Percentiles rank a stretch among this genome's conserved stretches.
phyloP scores from a whole-genome alignment of 768 basidiomycete species.

The Xerocomus potaroensis region DNA sequence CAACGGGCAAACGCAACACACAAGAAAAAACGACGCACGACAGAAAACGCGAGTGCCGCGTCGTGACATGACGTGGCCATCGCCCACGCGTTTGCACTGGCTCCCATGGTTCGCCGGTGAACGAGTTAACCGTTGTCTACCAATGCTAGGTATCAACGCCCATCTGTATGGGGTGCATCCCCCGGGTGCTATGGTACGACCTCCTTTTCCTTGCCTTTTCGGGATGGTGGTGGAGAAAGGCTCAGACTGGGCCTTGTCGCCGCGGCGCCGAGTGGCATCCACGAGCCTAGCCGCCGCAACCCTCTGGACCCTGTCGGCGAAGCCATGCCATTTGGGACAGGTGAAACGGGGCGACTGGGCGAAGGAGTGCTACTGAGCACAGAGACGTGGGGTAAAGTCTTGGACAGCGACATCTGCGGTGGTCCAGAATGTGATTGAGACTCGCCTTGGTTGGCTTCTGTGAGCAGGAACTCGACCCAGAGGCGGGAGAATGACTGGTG shows the following conservation, averaged over 20 bases:
- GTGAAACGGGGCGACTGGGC: slow-evolving; percentile 15
- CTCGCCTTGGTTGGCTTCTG: slow-evolving; percentile 62
- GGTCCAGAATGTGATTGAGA: slow-evolving; percentile 14
- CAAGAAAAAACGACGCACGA: slow-evolving; percentile 6
- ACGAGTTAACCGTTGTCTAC: background rate
- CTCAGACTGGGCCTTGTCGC: slow-evolving; percentile 39
- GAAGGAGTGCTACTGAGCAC: slow-evolving; percentile 36
- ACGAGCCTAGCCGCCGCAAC: slow-evolving; percentile 36
- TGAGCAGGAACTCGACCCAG: slow-evolving; percentile 97
- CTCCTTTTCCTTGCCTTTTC: slow-evolving; percentile 48
- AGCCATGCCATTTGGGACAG: slow-evolving; percentile 1
- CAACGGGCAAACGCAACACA: slow-evolving; percentile 4
- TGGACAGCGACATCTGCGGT: slow-evolving; percentile 18
- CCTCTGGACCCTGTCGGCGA: slow-evolving; percentile 28
- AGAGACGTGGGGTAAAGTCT: slow-evolving; percentile 32
- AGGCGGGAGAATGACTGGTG: slow-evolving; percentile 90
- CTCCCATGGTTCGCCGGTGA: slow-evolving; percentile 4
- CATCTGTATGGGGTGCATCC: background rate
- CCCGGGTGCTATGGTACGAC: slow-evolving; percentile 9
- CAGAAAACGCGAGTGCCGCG: slow-evolving; percentile 1
- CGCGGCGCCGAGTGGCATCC: slow-evolving; percentile 30
- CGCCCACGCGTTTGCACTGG: slow-evolving; percentile 1
- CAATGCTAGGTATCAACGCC: slow-evolving; percentile 3
- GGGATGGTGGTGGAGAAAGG: slow-evolving; percentile 33
- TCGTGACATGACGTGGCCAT: slow-evolving; percentile 4